Evolutionary conservation across 768 basidiomycete genomes (phyloP).

Genomic region (Candolleomyces eurysporus): DNA sequence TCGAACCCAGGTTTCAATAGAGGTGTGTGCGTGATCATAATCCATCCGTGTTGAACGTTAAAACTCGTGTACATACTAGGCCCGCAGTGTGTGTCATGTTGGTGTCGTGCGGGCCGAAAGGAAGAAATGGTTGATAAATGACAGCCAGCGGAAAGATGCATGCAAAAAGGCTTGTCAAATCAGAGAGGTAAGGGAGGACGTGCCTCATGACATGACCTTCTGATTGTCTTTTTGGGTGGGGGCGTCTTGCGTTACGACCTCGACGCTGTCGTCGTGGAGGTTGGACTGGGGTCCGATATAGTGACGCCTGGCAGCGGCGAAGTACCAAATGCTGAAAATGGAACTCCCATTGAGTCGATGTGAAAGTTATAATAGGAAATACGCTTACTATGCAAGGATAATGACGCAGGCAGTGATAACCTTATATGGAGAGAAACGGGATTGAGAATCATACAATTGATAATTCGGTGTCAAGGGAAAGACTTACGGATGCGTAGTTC

Average conservation of each 20-base stretch:
- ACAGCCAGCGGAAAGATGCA: background rate
- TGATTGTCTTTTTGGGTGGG: background rate
- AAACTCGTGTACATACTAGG: too few species aligned
- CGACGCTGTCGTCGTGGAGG: conserved; percentile 30
- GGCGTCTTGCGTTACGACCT: background rate
- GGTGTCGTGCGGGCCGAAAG: background rate
- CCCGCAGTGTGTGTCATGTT: too few species aligned
- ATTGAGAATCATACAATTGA: background rate
- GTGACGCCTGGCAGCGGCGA: conserved; percentile 49
- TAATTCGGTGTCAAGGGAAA: background rate
- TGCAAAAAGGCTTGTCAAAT: background rate
- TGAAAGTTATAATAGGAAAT: background rate
- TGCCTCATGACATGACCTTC: conserved; percentile 3
- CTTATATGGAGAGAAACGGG: conserved; percentile 16
- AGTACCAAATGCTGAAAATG: conserved; percentile 47
- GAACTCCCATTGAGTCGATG: background rate
- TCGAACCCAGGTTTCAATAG: too few species aligned
- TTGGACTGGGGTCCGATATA: conserved; percentile 61
- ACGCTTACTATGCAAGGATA: conserved; percentile 49
- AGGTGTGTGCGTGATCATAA: too few species aligned
- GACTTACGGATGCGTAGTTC: conserved; percentile 76
- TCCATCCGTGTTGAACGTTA: too few species aligned
- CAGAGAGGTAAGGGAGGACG: background rate
- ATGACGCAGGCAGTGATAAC: conserved; percentile 54
- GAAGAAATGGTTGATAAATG: background rate